phyloP scores from a whole-genome alignment of 1,284 basidiomycete genomes.

The Thecaphora frezii region DNA sequence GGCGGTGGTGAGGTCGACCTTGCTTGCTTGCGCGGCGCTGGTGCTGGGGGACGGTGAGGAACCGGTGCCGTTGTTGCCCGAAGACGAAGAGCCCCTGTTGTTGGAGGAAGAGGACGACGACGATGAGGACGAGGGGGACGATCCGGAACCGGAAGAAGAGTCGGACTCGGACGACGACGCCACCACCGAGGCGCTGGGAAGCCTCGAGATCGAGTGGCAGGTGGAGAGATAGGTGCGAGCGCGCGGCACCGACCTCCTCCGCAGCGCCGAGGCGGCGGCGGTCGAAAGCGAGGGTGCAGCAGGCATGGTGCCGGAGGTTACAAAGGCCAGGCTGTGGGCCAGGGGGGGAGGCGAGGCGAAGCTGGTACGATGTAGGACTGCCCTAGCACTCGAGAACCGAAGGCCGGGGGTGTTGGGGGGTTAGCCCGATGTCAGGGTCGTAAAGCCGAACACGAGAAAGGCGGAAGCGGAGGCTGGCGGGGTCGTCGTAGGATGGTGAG shows the following conservation, averaged over 20 bases:
- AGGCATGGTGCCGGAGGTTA: not conserved
- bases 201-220: not conserved
- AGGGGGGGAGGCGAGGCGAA: too few relatives aligned
- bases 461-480: too few relatives aligned
- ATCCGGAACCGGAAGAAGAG: slow-evolving; percentile 5
- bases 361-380: too few relatives aligned
- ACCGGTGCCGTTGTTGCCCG: slow-evolving; percentile 11
- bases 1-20: slow-evolving; percentile 22
- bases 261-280: not conserved
- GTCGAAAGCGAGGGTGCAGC: not conserved
- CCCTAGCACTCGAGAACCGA: too few relatives aligned
- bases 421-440: too few relatives aligned
- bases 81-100: slow-evolving; percentile 7
- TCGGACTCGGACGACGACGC: slow-evolving; percentile 30
- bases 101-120: slow-evolving; percentile 2
- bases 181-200: slow-evolving; percentile 12
- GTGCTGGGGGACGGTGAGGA: slow-evolving; percentile 16
- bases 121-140: slow-evolving; percentile 7
- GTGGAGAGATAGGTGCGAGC: not conserved
- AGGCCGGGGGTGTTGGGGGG: too few relatives aligned
- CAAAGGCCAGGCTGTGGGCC: too few relatives aligned
- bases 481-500: too few relatives aligned
- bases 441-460: too few relatives aligned
- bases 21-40: not conserved
- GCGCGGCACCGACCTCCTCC: not conserved